Base-by-base conservation (phyloP, 2,329 filamentous ascomycete species). In the Rugonectria rugulosa region DNA sequence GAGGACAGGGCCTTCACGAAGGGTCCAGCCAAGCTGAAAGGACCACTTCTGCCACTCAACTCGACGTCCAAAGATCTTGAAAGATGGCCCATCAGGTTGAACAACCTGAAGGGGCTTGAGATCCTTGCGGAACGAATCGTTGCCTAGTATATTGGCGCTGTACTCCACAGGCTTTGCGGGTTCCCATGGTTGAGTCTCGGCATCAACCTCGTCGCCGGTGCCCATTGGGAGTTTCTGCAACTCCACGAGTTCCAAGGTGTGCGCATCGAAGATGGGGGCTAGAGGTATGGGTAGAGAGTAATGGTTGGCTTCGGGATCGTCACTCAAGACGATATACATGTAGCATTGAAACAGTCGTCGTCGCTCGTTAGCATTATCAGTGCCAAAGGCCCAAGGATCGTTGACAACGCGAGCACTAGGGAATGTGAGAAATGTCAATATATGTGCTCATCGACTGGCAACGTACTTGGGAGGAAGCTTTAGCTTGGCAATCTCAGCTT, bases 81-180 rank as follows among this genome's bases (percentile, higher is more conserved):
- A 88, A 5, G 83, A 86, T 0, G 84, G 80, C 0, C 86, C 86
- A 53, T 88, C 81, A 0, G 85, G 85, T 56, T 88, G 86, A n/a
- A 84, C 70, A 3, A 88, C 81, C 47, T 85, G 81, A 40, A 87
- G 73, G 1, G 85, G 85, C 71, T 87, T 88, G 36, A 88, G 67
- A 51, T 87, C 85, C 4, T 77, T 54, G 3, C 57, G 57, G 23
- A 58, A 55, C 6, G 46, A 49, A 9, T 58, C 32, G 12, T 53
- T 34, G 9, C 53, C 57, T 14, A 57, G 27, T 11, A 55, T 42
- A n/a, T 17, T 26, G 8, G 57, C 57, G 23, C 57, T 59, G 21
- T 60, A 61, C 46, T 75, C 20, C 81, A 80, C 0, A 84, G 84
- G 62, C 88, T 85, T 23, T 88, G 80, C 3, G 85, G 79, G 38